Conservation (phyloP, 331 rosid genomes). For the Erythrophleum ivorense region DNA sequence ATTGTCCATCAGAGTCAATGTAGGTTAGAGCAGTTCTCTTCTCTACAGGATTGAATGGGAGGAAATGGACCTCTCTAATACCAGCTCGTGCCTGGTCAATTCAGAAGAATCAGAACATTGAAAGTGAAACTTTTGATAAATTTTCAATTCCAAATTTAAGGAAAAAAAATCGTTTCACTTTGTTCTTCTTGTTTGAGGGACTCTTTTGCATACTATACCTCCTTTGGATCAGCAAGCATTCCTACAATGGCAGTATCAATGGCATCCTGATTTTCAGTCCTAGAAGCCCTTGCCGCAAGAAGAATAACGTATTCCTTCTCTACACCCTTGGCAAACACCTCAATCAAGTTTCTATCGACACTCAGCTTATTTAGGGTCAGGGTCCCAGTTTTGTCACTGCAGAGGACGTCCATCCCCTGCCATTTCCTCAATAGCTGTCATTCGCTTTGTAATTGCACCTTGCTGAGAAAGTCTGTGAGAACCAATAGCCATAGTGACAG, state of each 20-base stretch:
- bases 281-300: slow-evolving; percentile 98
- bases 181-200: neutral
- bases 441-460: slow-evolving; percentile 95
- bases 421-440: slow-evolving; percentile 99
- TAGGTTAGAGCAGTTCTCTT: slow-evolving; percentile 98
- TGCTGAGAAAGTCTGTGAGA: slow-evolving; percentile 98
- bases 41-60: slow-evolving; percentile 97
- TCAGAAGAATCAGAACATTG: slow-evolving; percentile 19
- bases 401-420: slow-evolving; percentile 99
- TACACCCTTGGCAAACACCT: slow-evolving; percentile 87
- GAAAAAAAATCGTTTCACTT: neutral
- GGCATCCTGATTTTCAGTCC: slow-evolving; percentile 98
- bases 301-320: slow-evolving; percentile 88
- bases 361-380: slow-evolving; percentile 81
- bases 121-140: slow-evolving; percentile 4
- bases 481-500: slow-evolving; percentile 99
- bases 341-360: slow-evolving; percentile 82
- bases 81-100: slow-evolving; percentile 91
- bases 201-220: slow-evolving; percentile 54
- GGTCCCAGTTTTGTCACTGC: slow-evolving; percentile 99
- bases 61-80: slow-evolving; percentile 85
- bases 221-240: slow-evolving; percentile 99
- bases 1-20: slow-evolving; percentile 81
- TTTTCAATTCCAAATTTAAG: slow-evolving; percentile 1
- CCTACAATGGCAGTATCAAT: slow-evolving; percentile 98